Evolutionary conservation across 1,139 yeast species (phyloP).

Genomic region (Taphrina flavorubra): DNA sequence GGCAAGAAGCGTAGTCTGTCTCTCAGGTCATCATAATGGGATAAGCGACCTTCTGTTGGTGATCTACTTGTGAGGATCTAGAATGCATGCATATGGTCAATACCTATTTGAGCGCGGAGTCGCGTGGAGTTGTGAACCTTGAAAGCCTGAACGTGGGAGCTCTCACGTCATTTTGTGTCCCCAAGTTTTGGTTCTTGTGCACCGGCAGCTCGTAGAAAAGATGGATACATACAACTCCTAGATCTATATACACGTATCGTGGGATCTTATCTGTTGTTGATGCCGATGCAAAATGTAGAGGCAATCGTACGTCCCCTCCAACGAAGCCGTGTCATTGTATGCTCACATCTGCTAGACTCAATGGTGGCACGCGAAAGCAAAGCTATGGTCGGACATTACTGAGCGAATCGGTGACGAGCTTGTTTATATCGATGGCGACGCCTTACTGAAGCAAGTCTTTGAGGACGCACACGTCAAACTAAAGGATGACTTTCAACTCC

Average conservation of each 20-base stretch:
- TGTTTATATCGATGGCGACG: constrained; percentile 41
- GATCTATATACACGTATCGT: neutral
- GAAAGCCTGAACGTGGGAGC: constrained; percentile 1
- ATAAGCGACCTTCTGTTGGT: too few relatives aligned
- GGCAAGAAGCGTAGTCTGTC: too few relatives aligned
- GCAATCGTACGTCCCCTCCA: constrained; percentile 4
- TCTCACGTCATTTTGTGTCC: constrained; percentile 12
- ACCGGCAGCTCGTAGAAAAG: neutral
- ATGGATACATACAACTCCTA: neutral
- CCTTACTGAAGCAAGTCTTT: constrained; percentile 35
- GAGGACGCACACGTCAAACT: constrained; percentile 32
- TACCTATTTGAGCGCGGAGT: too few relatives aligned
- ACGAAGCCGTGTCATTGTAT: neutral
- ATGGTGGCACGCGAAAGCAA: constrained; percentile 37
- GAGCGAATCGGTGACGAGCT: constrained; percentile 39
- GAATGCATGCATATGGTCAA: too few relatives aligned
- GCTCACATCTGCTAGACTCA: constrained; percentile 13
- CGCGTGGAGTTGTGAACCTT: neutral
- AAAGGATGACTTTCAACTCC: constrained; percentile 33
- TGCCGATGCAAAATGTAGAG: constrained; percentile 36
- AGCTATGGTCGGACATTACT: constrained; percentile 35
- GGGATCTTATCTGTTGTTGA: constrained; percentile 5
- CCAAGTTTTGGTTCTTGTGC: constrained; percentile 1
- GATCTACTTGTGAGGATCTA: too few relatives aligned
- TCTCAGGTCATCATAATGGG: too few relatives aligned